These are phyloP conservation scores for Rosa chinensis DNA, from an alignment of 306 rosid species.

Conservation along the genomic window DNA sequence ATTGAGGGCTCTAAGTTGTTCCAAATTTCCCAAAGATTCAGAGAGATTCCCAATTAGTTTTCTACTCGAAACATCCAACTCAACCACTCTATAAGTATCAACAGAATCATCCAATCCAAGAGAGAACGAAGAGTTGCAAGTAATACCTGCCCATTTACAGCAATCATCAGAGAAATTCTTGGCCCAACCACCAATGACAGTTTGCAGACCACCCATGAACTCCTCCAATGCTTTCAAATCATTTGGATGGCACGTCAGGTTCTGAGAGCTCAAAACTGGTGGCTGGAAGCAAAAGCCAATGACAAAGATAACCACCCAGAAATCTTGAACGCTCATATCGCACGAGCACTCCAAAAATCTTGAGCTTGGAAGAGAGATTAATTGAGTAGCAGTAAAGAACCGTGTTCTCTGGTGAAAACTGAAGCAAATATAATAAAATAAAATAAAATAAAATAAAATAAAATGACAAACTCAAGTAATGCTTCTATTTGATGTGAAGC, in stretches of 20 bases:
- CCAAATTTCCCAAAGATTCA: slow-evolving; percentile 24
- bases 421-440: no score
- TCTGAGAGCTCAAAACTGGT: not conserved
- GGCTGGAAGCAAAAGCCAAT: not conserved
- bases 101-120: not conserved
- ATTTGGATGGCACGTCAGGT: not conserved
- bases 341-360: not conserved
- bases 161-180: slow-evolving; percentile 13
- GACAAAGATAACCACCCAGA: not conserved
- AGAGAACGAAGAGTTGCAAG: slow-evolving; percentile 14
- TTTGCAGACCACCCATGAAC: not conserved
- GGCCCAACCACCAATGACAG: slow-evolving; percentile 17
- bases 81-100: slow-evolving; percentile 13
- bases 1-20: slow-evolving; percentile 27
- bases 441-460: no score
- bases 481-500: not conserved
- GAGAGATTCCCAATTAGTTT: slow-evolving; percentile 11
- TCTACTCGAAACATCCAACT: slow-evolving; percentile 18
- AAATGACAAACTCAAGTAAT: not conserved
- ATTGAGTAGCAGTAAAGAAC: not conserved
- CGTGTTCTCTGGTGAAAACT: not conserved
- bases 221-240: slow-evolving; percentile 16
- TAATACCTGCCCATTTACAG: slow-evolving; percentile 31
- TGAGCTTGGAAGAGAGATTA: not conserved
- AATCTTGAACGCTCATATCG: not conserved